phyloP scores from a whole-genome alignment of 306 rosid species.

The Betula pendula region DNA sequence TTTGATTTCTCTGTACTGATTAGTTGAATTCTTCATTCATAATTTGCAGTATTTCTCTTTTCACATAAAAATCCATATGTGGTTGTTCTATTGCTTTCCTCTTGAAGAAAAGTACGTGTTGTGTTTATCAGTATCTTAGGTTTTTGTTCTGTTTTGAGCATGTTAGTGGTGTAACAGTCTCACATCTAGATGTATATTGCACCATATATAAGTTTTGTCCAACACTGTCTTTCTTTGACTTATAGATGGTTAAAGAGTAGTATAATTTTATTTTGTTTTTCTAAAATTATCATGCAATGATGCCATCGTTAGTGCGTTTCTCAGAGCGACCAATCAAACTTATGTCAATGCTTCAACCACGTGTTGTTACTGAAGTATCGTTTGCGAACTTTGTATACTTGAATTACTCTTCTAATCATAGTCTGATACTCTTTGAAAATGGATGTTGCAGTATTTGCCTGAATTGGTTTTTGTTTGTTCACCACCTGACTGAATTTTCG shows the following conservation, averaged over 20 bases:
- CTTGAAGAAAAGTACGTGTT: conserved; percentile 60
- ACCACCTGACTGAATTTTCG: too few relatives aligned
- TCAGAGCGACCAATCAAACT: not conserved
- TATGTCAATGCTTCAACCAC: not conserved
- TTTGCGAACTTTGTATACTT: not conserved
- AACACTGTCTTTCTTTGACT: too few relatives aligned
- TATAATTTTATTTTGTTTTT: too few relatives aligned
- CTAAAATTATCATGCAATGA: not conserved
- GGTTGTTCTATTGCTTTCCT: conserved; percentile 41
- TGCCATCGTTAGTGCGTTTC: not conserved
- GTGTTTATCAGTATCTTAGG: conserved; percentile 84
- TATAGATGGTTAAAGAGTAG: not conserved
- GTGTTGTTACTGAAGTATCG: not conserved
- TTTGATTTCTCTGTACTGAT: not conserved
- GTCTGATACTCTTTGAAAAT: not conserved
- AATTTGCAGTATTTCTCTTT: conserved; percentile 88
- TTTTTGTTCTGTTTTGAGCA: conserved; percentile 20
- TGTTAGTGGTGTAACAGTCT: not conserved
- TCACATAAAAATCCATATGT: conserved; percentile 53
- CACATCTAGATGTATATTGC: too few relatives aligned
- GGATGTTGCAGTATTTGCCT: not conserved
- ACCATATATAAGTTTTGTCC: not conserved
- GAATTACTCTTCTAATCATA: conserved; percentile 1
- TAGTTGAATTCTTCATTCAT: conserved; percentile 54
- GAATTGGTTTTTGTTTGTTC: too few relatives aligned